Evolutionary conservation across 2,329 filamentous ascomycete species (phyloP).

Genomic region (Pseudogymnoascus verrucosus): DNA sequence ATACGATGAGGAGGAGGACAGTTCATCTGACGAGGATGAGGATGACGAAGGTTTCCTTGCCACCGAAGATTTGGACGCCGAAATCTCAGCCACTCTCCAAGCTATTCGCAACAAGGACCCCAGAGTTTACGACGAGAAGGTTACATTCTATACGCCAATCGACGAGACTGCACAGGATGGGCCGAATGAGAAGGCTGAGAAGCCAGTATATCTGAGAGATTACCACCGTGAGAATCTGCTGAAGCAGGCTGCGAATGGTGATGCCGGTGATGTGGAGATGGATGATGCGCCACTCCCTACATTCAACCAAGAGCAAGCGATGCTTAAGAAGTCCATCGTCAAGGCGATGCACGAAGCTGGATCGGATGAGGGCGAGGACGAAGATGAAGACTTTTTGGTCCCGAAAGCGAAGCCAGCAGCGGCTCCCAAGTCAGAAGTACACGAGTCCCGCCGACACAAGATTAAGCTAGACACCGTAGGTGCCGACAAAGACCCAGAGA

Average conservation of each 20-base stretch:
- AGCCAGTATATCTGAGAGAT: conserved; percentile 77
- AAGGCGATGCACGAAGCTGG: conserved; percentile 67
- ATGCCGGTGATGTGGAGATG: conserved; percentile 51
- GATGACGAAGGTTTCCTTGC: conserved; percentile 85
- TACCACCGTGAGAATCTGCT: conserved; percentile 91
- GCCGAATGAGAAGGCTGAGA: conserved; percentile 56
- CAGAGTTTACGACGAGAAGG: conserved; percentile 72
- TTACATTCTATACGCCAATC: conserved; percentile 66
- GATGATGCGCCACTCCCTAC: conserved; percentile 51
- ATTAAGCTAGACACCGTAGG: conserved; percentile 59
- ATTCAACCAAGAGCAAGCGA: conserved; percentile 82
- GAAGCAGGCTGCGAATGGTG: conserved; percentile 48
- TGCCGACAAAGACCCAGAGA: conserved; percentile 84
- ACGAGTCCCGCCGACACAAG: conserved; percentile 46
- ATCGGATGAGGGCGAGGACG: conserved; percentile 34
- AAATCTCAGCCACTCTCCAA: conserved; percentile 78
- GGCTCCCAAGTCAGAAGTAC: conserved; percentile 36
- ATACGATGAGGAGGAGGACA: conserved; percentile 51
- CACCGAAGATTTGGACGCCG: conserved; percentile 74
- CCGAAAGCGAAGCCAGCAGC: conserved; percentile 48
- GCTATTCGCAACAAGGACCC: conserved; percentile 90
- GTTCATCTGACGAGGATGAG: conserved; percentile 69
- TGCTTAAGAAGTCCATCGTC: conserved; percentile 68
- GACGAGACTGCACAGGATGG: conserved; percentile 40
- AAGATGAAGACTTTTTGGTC: conserved; percentile 59